Evolutionary conservation across 2,329 filamentous ascomycete species (phyloP), one percentile per base, ranked within the genome.

Genomic region (Exophiala oligosperma): DNA sequence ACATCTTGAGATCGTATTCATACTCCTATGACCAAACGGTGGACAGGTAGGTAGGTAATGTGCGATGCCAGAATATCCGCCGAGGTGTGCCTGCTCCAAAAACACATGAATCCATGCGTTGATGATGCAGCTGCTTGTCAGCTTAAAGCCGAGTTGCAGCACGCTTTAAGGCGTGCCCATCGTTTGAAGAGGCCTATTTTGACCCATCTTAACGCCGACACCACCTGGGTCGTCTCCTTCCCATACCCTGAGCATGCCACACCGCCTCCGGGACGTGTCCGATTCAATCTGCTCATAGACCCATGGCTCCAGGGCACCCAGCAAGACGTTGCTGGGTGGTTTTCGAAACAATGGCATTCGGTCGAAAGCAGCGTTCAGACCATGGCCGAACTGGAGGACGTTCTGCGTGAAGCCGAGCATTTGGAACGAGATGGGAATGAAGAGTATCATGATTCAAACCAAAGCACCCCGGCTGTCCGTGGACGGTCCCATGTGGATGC

Each of bases 131-230:
- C 52, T 32, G 52, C 37, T 14, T 24, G 14, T 43, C 57, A 53
- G 32, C 40, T 60, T 11, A 41, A 56, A n/a, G 7, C n/a, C 43
- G 52, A 56, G 14, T 46, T 61, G 43, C 40, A 44, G n/a, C 21
- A 26, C 38, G 46, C 54, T 5, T n/a, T 56, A 23, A 41, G 55
- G 37, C 29, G 48, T 26, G 56, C 58, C 6, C 48, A 59, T 32
- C 11, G 23, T 29, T 38, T 37, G 11, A 47, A 41, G 26, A 75
- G 80, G 26, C 82, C 82, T 1, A 68, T 88, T 41, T 77, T 89
- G 7, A 81, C 83, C 52, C 85, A 88, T 70, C 76, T 89, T 32
- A 88, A 88, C 69, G 85, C 81, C 64, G 85, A 89, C 72, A 87
- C 84, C 3, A 84, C 81, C 23, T 89, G 86, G 85, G 76, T 89